phyloP scores from a whole-genome alignment of 495 filamentous ascomycete species.

The Aspergillus sparsus region DNA sequence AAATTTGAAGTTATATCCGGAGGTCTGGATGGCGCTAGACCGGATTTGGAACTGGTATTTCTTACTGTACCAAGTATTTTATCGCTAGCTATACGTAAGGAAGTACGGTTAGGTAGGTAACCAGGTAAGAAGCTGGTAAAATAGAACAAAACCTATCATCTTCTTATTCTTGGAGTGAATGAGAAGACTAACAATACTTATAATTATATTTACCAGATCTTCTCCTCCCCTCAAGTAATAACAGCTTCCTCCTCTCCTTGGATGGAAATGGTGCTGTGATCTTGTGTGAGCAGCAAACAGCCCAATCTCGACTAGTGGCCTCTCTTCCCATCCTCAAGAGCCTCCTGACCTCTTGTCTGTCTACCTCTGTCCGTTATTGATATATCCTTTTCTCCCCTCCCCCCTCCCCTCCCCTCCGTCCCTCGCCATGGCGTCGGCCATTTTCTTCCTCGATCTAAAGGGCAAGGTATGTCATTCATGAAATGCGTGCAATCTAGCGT shows the following conservation, averaged over 20 bases:
- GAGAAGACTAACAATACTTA: no score
- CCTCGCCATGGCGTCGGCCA: constrained; percentile 84
- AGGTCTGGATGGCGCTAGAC: constrained; percentile 35
- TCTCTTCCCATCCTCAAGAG: constrained; percentile 17
- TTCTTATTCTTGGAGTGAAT: no score
- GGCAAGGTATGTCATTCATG: constrained; percentile 75
- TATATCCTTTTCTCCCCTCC: constrained; percentile 8
- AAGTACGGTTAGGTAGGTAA: no score
- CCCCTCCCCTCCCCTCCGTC: constrained; percentile 12
- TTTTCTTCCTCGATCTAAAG: constrained; percentile 99
- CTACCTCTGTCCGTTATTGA: background rate
- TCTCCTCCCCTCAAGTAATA: no score
- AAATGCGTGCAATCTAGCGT: background rate
- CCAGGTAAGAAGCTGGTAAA: no score
- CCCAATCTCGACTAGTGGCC: constrained; percentile 23
- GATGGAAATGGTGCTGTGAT: no score
- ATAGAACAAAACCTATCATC: no score
- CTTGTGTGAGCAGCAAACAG: background rate
- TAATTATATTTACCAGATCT: no score
- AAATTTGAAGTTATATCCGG: constrained; percentile 30
- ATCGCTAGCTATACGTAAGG: background rate
- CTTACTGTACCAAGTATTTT: background rate
- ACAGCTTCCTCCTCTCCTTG: no score
- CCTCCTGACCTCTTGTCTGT: constrained; percentile 17
- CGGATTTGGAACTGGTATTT: constrained; percentile 20